A percentile compares a stretch with the other conserved stretches of the same genome.
Conservation (phyloP, 2,329 filamentous ascomycete genomes). For the Cercospora citrullina region DNA sequence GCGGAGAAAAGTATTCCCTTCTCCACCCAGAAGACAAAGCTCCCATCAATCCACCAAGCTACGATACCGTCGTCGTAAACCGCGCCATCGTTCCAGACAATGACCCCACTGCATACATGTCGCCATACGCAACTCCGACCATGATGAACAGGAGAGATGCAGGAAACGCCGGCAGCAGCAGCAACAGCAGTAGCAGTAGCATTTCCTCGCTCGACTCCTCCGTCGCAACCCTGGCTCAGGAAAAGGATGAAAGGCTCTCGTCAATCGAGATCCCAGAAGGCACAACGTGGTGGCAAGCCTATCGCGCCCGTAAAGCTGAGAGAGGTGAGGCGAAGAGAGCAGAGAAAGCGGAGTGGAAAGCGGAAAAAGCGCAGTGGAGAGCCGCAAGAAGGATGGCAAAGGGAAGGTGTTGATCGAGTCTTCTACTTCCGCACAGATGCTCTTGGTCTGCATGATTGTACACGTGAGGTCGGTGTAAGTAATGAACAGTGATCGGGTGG, state of each 20-base stretch:
- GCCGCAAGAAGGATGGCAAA: constrained; percentile 6
- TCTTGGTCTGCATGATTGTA: neutral
- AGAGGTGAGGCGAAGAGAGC: constrained; percentile 5
- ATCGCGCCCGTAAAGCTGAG: neutral
- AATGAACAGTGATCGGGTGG: neutral
- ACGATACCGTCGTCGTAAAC: constrained; percentile 12
- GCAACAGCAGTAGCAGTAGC: neutral
- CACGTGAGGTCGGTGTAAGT: neutral
- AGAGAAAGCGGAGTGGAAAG: constrained; percentile 5
- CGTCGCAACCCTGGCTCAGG: neutral
- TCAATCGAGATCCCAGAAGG: neutral
- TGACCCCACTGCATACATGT: neutral
- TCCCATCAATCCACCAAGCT: constrained; percentile 24
- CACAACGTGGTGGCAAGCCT: constrained; percentile 1
- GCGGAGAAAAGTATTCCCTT: neutral
- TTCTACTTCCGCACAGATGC: neutral
- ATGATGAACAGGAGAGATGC: neutral
- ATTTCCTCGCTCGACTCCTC: neutral
- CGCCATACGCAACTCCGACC: neutral
- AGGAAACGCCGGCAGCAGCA: neutral
- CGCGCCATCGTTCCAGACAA: constrained; percentile 6
- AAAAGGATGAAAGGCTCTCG: neutral
- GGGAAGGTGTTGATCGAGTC: neutral
- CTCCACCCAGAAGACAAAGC: constrained; percentile 2
- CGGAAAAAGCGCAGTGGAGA: constrained; percentile 2